phyloP scores from a whole-genome alignment of 164 flowering plant genomes.

The Magnolia officinalis region DNA sequence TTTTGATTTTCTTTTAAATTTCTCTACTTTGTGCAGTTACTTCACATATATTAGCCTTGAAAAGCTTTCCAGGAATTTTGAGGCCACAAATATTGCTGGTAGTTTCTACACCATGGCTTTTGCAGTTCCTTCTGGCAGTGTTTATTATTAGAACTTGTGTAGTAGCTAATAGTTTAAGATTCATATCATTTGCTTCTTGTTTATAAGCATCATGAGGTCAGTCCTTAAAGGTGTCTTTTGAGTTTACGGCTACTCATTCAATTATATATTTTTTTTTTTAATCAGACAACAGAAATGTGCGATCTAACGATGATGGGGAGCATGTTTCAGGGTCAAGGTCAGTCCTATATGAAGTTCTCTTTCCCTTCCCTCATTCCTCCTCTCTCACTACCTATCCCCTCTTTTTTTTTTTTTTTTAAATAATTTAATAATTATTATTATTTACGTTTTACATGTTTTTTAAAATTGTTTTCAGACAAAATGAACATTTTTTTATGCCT shows the following conservation, averaged over 20 bases:
- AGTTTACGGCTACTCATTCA: neutral
- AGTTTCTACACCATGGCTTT: slow-evolving; percentile 3
- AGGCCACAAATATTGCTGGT: slow-evolving; percentile 38
- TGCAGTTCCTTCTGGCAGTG: neutral
- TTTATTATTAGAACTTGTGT: neutral
- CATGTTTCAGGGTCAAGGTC: slow-evolving; percentile 40
- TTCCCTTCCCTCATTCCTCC: neutral
- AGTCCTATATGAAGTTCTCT: slow-evolving; percentile 13
- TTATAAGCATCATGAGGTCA: neutral
- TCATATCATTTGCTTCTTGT: neutral
- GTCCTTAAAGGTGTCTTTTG: neutral
- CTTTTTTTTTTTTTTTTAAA: neutral
- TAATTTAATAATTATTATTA: no score
- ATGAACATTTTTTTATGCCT: no score
- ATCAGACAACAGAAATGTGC: slow-evolving; percentile 11
- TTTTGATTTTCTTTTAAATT: neutral
- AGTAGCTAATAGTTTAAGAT: neutral
- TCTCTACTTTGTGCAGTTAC: slow-evolving; percentile 47
- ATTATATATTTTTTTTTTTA: neutral
- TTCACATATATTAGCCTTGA: slow-evolving; percentile 73
- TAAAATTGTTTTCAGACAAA: no score
- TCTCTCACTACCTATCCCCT: neutral
- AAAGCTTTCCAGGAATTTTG: slow-evolving; percentile 47
- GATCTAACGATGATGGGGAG: slow-evolving; percentile 6
- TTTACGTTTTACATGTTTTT: neutral